These are phyloP conservation scores for Pharus latifolius DNA, from an alignment of 176 grass and related monocot genomes.

Conservation along the genomic window DNA sequence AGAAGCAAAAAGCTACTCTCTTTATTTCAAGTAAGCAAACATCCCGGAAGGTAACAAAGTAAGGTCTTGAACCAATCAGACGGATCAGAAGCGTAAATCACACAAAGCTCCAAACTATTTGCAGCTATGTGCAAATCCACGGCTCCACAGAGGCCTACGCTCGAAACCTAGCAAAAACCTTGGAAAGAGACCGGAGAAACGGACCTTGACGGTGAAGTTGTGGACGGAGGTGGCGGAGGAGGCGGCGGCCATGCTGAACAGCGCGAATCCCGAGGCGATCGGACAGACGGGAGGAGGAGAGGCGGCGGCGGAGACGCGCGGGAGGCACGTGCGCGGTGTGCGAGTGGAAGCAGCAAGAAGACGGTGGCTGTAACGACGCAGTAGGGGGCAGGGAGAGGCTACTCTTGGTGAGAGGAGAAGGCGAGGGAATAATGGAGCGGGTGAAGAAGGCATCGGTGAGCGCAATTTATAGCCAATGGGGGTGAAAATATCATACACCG, in stretches of 20 bases:
- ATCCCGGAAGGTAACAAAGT: no score
- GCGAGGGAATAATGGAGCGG: no score
- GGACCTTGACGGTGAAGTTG: slow-evolving; percentile 93
- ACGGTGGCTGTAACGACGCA: background rate
- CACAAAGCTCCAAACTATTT: background rate
- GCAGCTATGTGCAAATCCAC: background rate
- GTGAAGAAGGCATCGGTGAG: background rate
- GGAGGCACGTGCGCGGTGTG: no score
- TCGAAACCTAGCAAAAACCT: no score
- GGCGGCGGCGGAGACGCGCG: background rate
- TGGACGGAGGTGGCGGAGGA: slow-evolving; percentile 57
- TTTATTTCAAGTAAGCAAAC: no score
- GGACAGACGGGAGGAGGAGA: background rate
- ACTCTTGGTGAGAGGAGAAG: background rate
- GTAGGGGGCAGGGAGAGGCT: background rate
- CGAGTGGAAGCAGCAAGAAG: no score
- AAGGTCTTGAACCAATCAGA: background rate
- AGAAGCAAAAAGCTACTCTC: background rate
- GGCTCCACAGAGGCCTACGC: background rate
- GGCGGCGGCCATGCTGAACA: slow-evolving; percentile 56
- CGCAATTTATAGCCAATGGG: background rate
- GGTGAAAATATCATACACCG: no score
- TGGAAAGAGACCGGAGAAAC: background rate
- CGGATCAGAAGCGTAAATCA: background rate
- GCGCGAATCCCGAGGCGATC: background rate